Percentiles rank a stretch among this genome's conserved stretches.
phyloP scores from a whole-genome alignment of 2,329 filamentous ascomycete genomes.

The Alternaria rosae region DNA sequence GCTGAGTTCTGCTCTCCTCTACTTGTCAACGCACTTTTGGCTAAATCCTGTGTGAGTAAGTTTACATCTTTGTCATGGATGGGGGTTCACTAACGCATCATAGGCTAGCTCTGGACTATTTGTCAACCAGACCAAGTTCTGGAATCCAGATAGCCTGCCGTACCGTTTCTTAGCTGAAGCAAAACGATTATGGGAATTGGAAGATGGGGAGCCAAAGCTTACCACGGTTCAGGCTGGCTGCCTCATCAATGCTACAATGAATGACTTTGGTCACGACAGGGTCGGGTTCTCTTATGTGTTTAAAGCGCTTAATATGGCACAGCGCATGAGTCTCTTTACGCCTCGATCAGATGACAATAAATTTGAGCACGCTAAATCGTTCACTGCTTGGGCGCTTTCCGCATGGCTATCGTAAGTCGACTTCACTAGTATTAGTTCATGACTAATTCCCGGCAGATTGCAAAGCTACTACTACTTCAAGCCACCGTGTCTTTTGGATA shows the following conservation, averaged over 20 bases:
- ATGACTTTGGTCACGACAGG: constrained; percentile 16
- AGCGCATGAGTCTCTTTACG: constrained; percentile 19
- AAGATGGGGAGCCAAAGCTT: constrained; percentile 8
- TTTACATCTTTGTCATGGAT: neutral
- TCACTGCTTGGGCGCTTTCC: constrained; percentile 19
- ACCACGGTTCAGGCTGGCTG: constrained; percentile 24
- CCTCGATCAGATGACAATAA: neutral
- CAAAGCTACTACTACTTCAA: constrained; percentile 18
- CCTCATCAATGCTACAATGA: constrained; percentile 16
- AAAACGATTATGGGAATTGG: constrained; percentile 30
- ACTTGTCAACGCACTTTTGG: constrained; percentile 31
- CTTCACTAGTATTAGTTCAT: neutral
- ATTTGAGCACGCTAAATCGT: constrained; percentile 9
- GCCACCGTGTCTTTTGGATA: constrained; percentile 11
- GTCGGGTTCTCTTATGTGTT: constrained; percentile 13
- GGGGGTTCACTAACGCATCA: constrained; percentile 2
- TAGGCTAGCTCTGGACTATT: constrained; percentile 12
- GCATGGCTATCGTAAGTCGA: constrained; percentile 10
- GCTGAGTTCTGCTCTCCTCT: constrained; percentile 25
- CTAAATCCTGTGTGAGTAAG: constrained; percentile 27
- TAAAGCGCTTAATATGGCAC: constrained; percentile 22
- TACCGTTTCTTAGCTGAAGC: constrained; percentile 31
- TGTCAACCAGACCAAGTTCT: constrained; percentile 16
- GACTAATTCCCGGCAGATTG: neutral
- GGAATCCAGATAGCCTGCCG: constrained; percentile 23